Evolutionary conservation across 2,329 filamentous ascomycete species (phyloP).

Genomic region (Penicillium sumatraense): DNA sequence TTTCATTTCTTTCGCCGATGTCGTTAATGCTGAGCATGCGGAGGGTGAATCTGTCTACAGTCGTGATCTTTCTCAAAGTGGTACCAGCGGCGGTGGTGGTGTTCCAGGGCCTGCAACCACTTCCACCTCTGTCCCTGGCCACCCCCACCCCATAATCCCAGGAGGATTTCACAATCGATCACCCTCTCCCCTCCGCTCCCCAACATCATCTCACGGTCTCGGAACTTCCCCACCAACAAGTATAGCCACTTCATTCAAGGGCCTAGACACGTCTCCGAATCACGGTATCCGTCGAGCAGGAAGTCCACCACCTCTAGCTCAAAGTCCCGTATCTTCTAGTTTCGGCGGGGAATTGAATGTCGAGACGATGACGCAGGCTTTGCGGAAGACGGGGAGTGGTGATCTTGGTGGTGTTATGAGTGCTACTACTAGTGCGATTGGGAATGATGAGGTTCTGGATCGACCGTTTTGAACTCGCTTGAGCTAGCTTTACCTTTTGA

Average conservation of each 20-base stretch:
- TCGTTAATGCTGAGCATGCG: constrained; percentile 74
- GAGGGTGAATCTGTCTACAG: constrained; percentile 54
- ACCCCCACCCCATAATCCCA: constrained; percentile 6
- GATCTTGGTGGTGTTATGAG: constrained; percentile 64
- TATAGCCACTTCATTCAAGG: constrained; percentile 74
- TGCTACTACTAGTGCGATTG: constrained; percentile 36
- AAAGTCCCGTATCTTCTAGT: constrained; percentile 55
- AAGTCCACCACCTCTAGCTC: constrained; percentile 63
- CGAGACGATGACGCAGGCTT: constrained; percentile 90
- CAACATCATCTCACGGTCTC: constrained; percentile 71
- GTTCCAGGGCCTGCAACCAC: too few relatives aligned
- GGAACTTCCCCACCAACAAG: constrained; percentile 76
- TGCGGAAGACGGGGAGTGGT: constrained; percentile 81
- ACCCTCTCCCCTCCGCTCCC: constrained; percentile 79
- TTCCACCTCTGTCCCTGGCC: too few relatives aligned
- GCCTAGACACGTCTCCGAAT: constrained; percentile 70
- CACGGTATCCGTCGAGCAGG: constrained; percentile 60
- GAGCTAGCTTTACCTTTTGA: too few relatives aligned
- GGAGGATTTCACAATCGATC: constrained; percentile 62
- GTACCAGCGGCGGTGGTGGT: too few relatives aligned
- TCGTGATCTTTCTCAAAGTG: constrained; percentile 73
- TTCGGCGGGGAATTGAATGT: constrained; percentile 75
- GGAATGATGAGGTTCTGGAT: constrained; percentile 39
- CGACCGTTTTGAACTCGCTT: constrained; percentile 12
- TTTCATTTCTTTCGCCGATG: constrained; percentile 96